Evolutionary conservation across 2,329 filamentous ascomycete species (phyloP).

Genomic region (Hirsutella rhossiliensis): DNA sequence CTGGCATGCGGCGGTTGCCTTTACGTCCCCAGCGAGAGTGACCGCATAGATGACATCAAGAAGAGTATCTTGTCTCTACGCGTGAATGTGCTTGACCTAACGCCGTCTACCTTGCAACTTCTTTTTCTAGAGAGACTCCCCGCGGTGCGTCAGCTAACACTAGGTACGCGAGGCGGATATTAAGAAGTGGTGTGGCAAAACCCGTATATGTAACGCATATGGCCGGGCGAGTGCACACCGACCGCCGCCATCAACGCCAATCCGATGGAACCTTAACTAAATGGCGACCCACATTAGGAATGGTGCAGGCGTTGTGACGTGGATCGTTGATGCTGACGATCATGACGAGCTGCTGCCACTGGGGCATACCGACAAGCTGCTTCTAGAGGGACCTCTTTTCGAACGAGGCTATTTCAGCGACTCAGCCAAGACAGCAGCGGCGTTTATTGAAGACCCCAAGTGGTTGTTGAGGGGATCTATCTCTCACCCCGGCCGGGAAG

Average conservation of each 20-base stretch:
- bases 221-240: constrained; percentile 9
- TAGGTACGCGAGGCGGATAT: constrained; percentile 4
- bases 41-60: constrained; percentile 3
- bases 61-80: constrained; percentile 2
- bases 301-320: constrained; percentile 2
- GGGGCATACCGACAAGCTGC: constrained; percentile 7
- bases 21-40: constrained; percentile 7
- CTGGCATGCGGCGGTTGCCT: constrained; percentile 8
- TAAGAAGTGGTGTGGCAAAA: constrained; percentile 2
- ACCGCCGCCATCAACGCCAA: neutral
- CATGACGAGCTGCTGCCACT: constrained; percentile 5
- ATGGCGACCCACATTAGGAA: constrained; percentile 1
- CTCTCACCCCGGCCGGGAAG: constrained; percentile 5
- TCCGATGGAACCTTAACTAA: neutral
- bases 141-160: constrained; percentile 5
- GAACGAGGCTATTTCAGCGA: constrained; percentile 8
- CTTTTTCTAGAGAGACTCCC: constrained; percentile 2
- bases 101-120: constrained; percentile 7
- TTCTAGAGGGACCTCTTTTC: constrained; percentile 9
- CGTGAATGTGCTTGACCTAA: constrained; percentile 6
- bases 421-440: constrained; percentile 7
- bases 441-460: constrained; percentile 8
- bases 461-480: constrained; percentile 2
- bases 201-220: constrained; percentile 8
- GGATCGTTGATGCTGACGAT: constrained; percentile 7